These are phyloP conservation scores for Tylopilus sp. DNA, from an alignment of 768 basidiomycete species.

Conservation along the genomic window DNA sequence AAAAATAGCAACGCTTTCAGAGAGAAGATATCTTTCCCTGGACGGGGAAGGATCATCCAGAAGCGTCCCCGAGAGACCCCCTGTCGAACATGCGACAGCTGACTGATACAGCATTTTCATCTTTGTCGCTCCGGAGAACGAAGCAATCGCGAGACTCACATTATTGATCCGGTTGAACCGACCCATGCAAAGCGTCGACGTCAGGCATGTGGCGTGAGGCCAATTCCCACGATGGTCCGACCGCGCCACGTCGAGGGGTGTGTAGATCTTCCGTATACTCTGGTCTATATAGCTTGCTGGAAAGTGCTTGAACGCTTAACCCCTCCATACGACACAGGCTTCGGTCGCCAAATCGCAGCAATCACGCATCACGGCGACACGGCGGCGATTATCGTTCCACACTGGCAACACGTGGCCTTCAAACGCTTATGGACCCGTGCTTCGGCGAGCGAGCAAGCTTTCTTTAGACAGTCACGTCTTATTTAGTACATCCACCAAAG, in stretches of 20 bases:
- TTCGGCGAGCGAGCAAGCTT: neutral
- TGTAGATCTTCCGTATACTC: too few species aligned
- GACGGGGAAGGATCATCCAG: constrained; percentile 25
- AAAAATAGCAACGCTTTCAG: constrained; percentile 19
- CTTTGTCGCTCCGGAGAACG: neutral
- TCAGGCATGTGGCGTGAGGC: neutral
- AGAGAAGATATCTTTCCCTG: constrained; percentile 33
- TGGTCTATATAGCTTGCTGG: neutral
- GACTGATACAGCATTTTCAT: constrained; percentile 26
- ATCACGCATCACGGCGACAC: neutral
- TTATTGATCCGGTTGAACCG: neutral
- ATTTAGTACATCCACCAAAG: neutral
- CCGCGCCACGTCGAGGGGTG: neutral
- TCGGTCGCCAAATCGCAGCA: neutral
- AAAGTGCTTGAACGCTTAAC: too few species aligned
- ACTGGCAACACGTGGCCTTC: neutral
- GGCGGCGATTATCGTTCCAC: neutral
- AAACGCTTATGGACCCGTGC: neutral
- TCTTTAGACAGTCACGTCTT: neutral
- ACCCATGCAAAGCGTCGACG: neutral
- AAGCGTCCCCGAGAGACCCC: constrained; percentile 28
- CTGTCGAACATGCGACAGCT: constrained; percentile 20
- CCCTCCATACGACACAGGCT: neutral
- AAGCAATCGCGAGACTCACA: constrained; percentile 6
- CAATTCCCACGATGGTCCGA: neutral